Base-by-base conservation (phyloP, 2,329 filamentous ascomycete genomes). In the Chaetothyriales sp. region DNA sequence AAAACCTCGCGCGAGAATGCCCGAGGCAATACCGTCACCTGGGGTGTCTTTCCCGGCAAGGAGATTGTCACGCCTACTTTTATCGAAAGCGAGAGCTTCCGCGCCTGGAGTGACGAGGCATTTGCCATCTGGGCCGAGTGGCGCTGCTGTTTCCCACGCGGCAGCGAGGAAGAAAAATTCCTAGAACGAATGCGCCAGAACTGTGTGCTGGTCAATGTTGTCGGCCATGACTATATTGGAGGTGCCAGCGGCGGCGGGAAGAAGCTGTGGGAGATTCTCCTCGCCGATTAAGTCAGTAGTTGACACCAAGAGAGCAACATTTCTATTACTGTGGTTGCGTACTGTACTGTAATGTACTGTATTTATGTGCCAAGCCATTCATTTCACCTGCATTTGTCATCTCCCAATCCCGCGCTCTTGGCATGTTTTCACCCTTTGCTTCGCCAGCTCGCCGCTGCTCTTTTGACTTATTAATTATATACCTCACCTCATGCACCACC, bases 61-160 rank as follows among this genome's bases (percentile, higher is more conserved):
- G 90, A 96, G 67, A 96, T 96, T 63, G 79, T 94, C 52, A 94
- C 89, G 19, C 90, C 90, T 2, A 96, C 90, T 1, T 96, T 96
- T 63, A 94, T 96, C 61, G 90, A 96, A 65, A 86, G 89, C 59
- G 86, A 95, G 48, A 92, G 85, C 64, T 96, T 96, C 74, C 77
- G 81, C 55, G 87, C 89, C 6, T 98, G 92, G 92, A 78, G 81
- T 51, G 92, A 96, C 64, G 92, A 98, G 73, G 90, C 92, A 1
- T 98, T 92, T 70, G 84, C 83, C 28, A 95, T 96, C 62, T 96
- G 90, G 85, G 78, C 75, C 43, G 92, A 96, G 71, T 98, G 92
- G 92, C 81, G 84, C 54, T 77, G 84, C 58, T 84, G 95, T 46
- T 96, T 95, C 66, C 80, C 80, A n/a, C 76, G 81, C 46, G 80